Conservation (phyloP, 2,329 filamentous ascomycete genomes). For the Aspergillus pseudoterreus region DNA sequence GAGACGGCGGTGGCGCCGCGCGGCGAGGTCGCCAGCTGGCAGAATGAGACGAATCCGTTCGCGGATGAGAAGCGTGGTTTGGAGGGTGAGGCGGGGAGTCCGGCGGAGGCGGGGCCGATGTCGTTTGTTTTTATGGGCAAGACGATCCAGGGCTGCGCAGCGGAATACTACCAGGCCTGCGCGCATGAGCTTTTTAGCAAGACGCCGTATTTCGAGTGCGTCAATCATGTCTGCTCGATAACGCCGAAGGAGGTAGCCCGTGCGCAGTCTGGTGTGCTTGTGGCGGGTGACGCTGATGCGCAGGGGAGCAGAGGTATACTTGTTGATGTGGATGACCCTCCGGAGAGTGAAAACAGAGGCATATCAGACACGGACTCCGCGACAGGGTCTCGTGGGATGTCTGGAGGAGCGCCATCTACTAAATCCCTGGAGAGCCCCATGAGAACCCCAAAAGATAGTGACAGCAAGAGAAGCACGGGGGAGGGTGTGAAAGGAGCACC, state of each 20-base stretch:
- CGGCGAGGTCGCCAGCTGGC: constrained; percentile 17
- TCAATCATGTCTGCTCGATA: constrained; percentile 41
- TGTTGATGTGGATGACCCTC: constrained; percentile 18
- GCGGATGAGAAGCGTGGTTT: constrained; percentile 10
- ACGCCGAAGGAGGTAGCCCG: constrained; percentile 20
- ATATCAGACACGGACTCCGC: no score
- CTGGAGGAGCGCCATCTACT: background rate
- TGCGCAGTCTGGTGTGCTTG: background rate
- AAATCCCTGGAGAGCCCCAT: background rate
- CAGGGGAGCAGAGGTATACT: constrained; percentile 9
- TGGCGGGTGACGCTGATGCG: background rate
- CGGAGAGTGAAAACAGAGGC: background rate
- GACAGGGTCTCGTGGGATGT: background rate
- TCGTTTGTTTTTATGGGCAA: constrained; percentile 24
- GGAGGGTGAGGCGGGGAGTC: constrained; percentile 1
- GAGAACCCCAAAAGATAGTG: background rate
- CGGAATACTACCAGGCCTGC: constrained; percentile 45
- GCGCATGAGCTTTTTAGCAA: constrained; percentile 42
- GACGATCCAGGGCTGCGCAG: constrained; percentile 31
- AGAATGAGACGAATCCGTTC: constrained; percentile 15
- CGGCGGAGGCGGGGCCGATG: background rate
- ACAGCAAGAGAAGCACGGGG: background rate
- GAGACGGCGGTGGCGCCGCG: constrained; percentile 16
- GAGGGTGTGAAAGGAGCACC: background rate
- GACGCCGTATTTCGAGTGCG: constrained; percentile 41